These are phyloP conservation scores for Polygonum aviculare DNA, from an alignment of 148 eudicot species.

Conservation along the genomic window DNA sequence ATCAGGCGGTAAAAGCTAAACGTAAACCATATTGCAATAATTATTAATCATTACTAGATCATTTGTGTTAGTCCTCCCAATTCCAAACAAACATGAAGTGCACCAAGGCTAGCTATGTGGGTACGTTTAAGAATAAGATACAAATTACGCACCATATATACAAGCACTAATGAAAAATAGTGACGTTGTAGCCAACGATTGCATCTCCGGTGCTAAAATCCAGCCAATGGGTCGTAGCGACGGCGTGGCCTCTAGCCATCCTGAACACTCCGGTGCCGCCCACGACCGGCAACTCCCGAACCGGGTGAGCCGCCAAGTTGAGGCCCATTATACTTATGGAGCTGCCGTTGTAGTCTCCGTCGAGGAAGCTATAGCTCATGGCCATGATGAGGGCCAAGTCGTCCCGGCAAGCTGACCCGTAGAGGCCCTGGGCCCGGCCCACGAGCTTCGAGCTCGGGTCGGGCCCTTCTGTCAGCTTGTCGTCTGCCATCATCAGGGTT, in stretches of 20 bases:
- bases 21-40: too few relatives aligned
- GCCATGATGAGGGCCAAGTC: constrained; percentile 24
- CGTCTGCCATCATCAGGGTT: constrained; percentile 16
- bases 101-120: too few relatives aligned
- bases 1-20: too few relatives aligned
- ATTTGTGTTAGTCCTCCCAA: neutral
- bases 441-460: constrained; percentile 21
- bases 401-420: constrained; percentile 18
- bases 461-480: constrained; percentile 24
- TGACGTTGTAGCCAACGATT: constrained; percentile 35
- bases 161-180: constrained; percentile 19
- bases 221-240: constrained; percentile 18
- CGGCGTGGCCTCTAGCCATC: constrained; percentile 30
- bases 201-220: constrained; percentile 25
- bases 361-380: constrained; percentile 20
- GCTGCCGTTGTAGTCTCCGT: constrained; percentile 37
- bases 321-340: constrained; percentile 23
- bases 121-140: too few relatives aligned
- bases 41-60: neutral
- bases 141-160: neutral
- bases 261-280: constrained; percentile 43
- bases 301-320: constrained; percentile 11
- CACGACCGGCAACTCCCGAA: constrained; percentile 32
- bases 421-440: constrained; percentile 31
- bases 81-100: neutral